A percentile compares a stretch with the other conserved stretches of the same genome.
Conservation (phyloP, 352 stramenopile genomes). For the Pythium periplocum region DNA sequence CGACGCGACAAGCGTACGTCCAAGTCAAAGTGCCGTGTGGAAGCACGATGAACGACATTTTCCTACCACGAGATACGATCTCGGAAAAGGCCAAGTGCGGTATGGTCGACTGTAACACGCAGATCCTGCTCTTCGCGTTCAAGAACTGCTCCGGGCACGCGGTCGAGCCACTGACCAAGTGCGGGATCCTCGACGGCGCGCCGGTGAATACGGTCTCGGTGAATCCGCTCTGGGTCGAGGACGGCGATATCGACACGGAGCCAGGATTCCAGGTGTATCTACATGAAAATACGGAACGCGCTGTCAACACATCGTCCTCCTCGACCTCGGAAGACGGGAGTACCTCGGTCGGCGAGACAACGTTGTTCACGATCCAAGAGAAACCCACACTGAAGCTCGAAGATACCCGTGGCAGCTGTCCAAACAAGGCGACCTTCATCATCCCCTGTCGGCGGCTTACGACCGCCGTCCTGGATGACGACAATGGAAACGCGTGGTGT, state of each 20-base stretch:
- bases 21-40: constrained; percentile 16
- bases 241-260: constrained; percentile 15
- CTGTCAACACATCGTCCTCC: no score
- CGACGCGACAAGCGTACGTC: constrained; percentile 5
- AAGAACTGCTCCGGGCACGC: constrained; percentile 8
- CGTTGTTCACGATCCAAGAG: constrained; percentile 16
- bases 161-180: constrained; percentile 10
- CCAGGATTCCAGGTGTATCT: constrained; percentile 7
- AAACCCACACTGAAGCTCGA: constrained; percentile 9
- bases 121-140: constrained; percentile 9
- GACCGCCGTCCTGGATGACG: neutral
- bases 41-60: constrained; percentile 17
- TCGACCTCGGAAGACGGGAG: neutral
- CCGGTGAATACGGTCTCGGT: constrained; percentile 3
- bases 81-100: constrained; percentile 10
- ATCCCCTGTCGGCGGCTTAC: constrained; percentile 15
- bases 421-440: constrained; percentile 20
- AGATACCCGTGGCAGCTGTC: constrained; percentile 8
- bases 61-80: constrained; percentile 12
- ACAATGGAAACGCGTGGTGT: constrained; percentile 7
- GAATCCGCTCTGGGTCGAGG: constrained; percentile 17
- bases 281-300: no score
- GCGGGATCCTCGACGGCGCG: constrained; percentile 6
- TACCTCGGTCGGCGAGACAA: neutral
- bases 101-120: constrained; percentile 12